Evolutionary conservation across 441 rosid species (phyloP), one percentile per base, ranked within the genome.

Genomic region (Arabidopsis lyrata): DNA sequence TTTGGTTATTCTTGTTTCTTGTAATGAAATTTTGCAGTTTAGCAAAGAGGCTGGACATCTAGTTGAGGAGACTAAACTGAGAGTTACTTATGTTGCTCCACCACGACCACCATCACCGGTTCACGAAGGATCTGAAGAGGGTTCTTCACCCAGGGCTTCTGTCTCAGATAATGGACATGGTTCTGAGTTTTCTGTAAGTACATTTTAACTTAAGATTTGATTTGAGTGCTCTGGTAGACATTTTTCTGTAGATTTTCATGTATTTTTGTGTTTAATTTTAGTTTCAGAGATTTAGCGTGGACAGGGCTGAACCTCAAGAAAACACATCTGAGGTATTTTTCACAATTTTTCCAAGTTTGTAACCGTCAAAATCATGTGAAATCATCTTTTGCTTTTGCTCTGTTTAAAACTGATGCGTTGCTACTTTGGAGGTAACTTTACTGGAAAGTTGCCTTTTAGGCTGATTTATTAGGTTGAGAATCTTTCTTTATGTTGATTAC

Each of bases 101-200:
- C 91, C 90, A 20, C 81, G 83, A 68, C 91, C 88, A 24, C 98
- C 95, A 20, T 93, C 97, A 18, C 96, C 97, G 0, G 97, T 93
- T 68, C 87, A 74, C 2, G 98, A 93, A 81, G 98, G 86, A 15
- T 83, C 97, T 0, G 97, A 93, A 74, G 98, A 93, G 79, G 96
- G 96, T 45, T 85, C 88, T 63, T 85, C 97, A 4, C 97, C 97
- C 1, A 87, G 91, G 65, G 87, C 85, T 22, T 91, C 97, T 47
- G 68, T 81, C 27, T 85, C 86, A 1, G 98, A 88, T 67, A 88
- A 87, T 76, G 92, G 88, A 9, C 74, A 54, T 36, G 70, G 67
- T 63, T 50, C 81, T 73, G 81, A 78, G 11, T 68, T 50, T 22
- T 44, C 66, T 10, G 66, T 62, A 2, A 44, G 67, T 42, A n/a